Evolutionary conservation across 2,329 filamentous ascomycete genomes (phyloP).

Genomic region (Fusarium brachygibbosum): DNA sequence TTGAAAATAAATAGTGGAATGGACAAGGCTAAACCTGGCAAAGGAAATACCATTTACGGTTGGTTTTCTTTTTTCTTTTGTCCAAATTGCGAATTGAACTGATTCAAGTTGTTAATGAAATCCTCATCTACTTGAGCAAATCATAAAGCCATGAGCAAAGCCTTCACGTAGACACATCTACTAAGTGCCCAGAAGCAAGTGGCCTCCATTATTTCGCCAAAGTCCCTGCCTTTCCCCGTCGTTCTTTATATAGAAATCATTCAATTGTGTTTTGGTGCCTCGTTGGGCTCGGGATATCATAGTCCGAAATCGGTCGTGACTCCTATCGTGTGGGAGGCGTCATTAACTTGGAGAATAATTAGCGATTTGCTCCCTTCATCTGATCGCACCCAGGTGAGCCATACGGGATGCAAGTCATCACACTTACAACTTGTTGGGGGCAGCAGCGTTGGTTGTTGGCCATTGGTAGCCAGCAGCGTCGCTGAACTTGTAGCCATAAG

Average conservation of each 20-base stretch:
- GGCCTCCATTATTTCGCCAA: constrained; percentile 43
- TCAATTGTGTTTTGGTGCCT: constrained; percentile 31
- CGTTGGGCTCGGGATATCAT: constrained; percentile 38
- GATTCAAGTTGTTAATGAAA: constrained; percentile 33
- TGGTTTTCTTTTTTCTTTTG: background rate
- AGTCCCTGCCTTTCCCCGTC: constrained; percentile 34
- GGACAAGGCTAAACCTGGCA: background rate
- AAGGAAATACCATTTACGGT: background rate
- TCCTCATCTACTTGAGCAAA: constrained; percentile 39
- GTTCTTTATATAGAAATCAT: constrained; percentile 42
- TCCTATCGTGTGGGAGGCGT: constrained; percentile 30
- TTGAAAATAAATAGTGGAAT: background rate
- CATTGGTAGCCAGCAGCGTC: constrained; percentile 97
- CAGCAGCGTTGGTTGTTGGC: constrained; percentile 80
- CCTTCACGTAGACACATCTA: constrained; percentile 40
- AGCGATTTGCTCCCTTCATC: constrained; percentile 28
- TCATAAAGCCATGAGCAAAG: constrained; percentile 38
- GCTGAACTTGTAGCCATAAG: constrained; percentile 99
- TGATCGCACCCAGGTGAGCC: constrained; percentile 22
- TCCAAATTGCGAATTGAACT: constrained; percentile 11
- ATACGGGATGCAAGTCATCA: constrained; percentile 31
- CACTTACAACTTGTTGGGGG: constrained; percentile 82
- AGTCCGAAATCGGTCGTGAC: constrained; percentile 41
- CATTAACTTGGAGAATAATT: constrained; percentile 45
- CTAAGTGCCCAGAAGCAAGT: constrained; percentile 39